phyloP scores from a whole-genome alignment of 345 rosid species.

The Rhodamnia rubescens region DNA sequence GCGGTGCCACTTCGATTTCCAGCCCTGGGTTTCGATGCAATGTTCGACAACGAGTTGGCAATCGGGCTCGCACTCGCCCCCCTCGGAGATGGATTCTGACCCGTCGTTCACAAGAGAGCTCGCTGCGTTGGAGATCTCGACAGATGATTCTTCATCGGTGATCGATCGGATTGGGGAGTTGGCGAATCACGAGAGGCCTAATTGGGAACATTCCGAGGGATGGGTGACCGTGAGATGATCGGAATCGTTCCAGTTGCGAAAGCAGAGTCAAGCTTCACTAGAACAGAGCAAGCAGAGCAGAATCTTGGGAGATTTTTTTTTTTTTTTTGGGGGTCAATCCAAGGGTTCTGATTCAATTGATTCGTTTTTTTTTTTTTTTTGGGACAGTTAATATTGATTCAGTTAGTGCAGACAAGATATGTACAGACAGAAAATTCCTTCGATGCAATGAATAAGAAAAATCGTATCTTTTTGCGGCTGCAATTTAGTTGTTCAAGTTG shows the following conservation, averaged over 20 bases:
- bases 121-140: neutral
- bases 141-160: neutral
- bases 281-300: neutral
- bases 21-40: neutral
- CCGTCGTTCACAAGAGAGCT: neutral
- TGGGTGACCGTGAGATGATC: neutral
- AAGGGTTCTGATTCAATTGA: neutral
- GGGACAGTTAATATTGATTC: neutral
- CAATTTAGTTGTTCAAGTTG: neutral
- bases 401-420: neutral
- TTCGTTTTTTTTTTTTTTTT: neutral
- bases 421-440: neutral
- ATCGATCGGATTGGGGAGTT: neutral
- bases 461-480: neutral
- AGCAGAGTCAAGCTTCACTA: neutral
- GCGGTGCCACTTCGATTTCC: constrained; percentile 5
- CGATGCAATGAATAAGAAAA: neutral
- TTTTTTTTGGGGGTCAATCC: neutral
- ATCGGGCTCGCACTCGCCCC: neutral
- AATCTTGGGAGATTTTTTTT: neutral
- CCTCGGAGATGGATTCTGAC: neutral
- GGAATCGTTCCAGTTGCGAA: neutral
- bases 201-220: neutral
- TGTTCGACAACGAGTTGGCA: neutral
- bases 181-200: neutral